Base-by-base conservation (phyloP, 2,329 filamentous ascomycete species). In the Clonostachys chloroleuca region DNA sequence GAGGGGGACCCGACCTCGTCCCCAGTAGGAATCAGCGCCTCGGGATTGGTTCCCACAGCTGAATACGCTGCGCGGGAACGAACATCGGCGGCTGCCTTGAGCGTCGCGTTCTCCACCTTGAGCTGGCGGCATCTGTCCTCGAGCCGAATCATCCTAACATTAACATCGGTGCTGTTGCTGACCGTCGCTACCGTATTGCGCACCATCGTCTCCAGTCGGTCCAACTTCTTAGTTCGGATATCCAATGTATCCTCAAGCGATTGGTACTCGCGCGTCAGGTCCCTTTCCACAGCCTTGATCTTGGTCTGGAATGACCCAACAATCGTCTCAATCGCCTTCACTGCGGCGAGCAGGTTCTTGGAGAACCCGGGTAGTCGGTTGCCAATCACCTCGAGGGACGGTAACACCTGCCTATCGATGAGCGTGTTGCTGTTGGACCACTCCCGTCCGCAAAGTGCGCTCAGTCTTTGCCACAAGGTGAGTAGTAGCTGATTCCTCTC, bases 381-480 rank as follows among this genome's bases (percentile, higher is more conserved):
- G 2, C 85, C 83, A 51, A 99, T 87, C 13, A 91, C 84, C 59
- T 96, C 92, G 34, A 95, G 77, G 12, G 87, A 90, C 1, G 92
- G 90, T 7, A 95, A 71, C 2, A 80, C 82, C 50, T 92, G 88
- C 17, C 91, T 89, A 58, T 94, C 92, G 60, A 97, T 88, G 20
- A 96, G 81, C 48, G 86, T 87, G 65, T 97, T 92, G 58, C 86
- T 84, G 63, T 96, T 88, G 5, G 88, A 83, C 92, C 94, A 99
- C 60, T 97, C 94, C 0, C 83, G 80, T 12, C 94, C 94, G 58
- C 94, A 97, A 40, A 97, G 77, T 1, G 82, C 78, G 5, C 89
- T 92, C 9, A 99, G 77, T 42, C 88, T 81, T 52, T 92, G 92
- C 94, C 94, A 99, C 6, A 97, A 73, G n/a, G 83, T 78, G 18